Evolutionary conservation across 1,284 basidiomycete genomes (phyloP).

Genomic region (Cryptococcus neoformans): DNA sequence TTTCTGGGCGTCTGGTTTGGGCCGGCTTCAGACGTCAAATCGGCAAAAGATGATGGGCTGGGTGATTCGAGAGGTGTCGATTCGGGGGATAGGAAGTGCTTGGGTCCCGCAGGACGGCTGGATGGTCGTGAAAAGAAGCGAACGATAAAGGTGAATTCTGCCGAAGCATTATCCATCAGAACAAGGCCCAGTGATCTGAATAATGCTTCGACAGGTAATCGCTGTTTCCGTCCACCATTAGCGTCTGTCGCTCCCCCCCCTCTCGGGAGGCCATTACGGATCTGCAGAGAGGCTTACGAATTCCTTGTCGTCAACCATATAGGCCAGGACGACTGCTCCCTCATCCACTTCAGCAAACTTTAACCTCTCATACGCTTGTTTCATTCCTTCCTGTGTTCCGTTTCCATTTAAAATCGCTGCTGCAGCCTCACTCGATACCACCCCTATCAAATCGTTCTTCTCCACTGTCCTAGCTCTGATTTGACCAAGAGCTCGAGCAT

Average conservation of each 20-base stretch:
- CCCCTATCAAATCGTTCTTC: conserved; percentile 39
- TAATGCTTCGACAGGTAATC: conserved; percentile 74
- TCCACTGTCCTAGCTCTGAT: conserved; percentile 61
- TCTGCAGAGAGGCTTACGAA: conserved; percentile 57
- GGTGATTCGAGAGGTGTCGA: conserved; percentile 32
- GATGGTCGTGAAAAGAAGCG: conserved; percentile 62
- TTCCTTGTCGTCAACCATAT: conserved; percentile 78
- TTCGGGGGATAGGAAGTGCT: conserved; percentile 8
- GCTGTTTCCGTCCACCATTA: conserved; percentile 53
- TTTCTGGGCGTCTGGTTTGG: conserved; percentile 8
- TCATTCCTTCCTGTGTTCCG: conserved; percentile 51
- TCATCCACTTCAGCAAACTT: conserved; percentile 64
- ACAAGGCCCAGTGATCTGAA: conserved; percentile 81
- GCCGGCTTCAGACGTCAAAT: conserved; percentile 30
- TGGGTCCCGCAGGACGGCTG: not conserved
- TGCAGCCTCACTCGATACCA: conserved; percentile 27
- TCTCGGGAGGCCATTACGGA: too few species aligned
- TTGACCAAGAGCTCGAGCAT: conserved; percentile 73
- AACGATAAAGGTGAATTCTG: conserved; percentile 83
- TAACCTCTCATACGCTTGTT: conserved; percentile 55
- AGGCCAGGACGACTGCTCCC: conserved; percentile 66
- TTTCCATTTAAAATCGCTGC: conserved; percentile 14
- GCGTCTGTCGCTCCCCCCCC: not conserved
- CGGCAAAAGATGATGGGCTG: conserved; percentile 13
- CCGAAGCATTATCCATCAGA: conserved; percentile 86